phyloP scores from a whole-genome alignment of 345 rosid genomes.

The Populus ilicifolia region DNA sequence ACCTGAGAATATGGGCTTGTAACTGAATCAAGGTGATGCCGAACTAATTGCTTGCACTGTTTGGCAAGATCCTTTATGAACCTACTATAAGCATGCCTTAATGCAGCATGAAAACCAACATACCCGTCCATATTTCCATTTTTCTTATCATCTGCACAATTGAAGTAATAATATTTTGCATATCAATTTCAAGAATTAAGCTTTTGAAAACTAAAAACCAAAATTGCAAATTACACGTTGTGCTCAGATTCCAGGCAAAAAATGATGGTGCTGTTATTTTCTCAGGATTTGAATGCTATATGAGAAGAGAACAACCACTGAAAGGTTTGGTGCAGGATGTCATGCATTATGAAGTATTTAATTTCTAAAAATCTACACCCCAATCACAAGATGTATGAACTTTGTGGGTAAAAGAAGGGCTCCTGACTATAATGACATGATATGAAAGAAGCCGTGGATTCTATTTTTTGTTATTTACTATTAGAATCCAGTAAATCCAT shows the following conservation, averaged over 20 bases:
- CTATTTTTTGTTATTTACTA: background rate
- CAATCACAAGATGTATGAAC: no score
- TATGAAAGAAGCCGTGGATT: no score
- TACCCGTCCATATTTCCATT: slow-evolving; percentile 77
- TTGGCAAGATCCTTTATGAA: slow-evolving; percentile 74
- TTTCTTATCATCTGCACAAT: slow-evolving; percentile 57
- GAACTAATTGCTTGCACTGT: slow-evolving; percentile 82
- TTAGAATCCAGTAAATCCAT: background rate
- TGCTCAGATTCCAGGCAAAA: background rate
- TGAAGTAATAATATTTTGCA: slow-evolving; percentile 1
- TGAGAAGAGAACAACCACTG: background rate
- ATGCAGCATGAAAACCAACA: slow-evolving; percentile 82
- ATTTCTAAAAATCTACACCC: background rate
- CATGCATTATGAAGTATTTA: background rate
- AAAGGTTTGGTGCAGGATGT: background rate
- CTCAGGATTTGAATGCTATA: background rate
- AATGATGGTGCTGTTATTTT: background rate
- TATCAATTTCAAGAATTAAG: background rate
- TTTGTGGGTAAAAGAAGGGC: no score
- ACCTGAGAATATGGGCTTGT: slow-evolving; percentile 94
- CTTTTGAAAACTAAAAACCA: background rate
- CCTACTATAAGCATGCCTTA: slow-evolving; percentile 67
- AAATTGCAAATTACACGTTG: background rate
- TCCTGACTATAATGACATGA: background rate
- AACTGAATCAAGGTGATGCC: slow-evolving; percentile 94